phyloP scores from a whole-genome alignment of 208 protist species.

The Trypanosoma lewisi region DNA sequence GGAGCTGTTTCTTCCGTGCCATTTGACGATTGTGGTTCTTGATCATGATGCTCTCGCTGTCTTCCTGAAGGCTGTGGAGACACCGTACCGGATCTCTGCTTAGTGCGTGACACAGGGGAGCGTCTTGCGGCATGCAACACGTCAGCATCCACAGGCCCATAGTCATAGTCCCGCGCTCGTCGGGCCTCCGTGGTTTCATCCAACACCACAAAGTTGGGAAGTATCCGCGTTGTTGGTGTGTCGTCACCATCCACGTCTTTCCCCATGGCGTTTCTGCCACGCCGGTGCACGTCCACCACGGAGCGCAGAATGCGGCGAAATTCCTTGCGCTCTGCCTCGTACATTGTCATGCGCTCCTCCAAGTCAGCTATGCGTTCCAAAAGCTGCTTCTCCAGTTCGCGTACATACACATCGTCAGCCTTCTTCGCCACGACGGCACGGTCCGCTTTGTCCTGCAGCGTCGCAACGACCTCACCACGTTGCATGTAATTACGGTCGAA shows the following conservation, averaged over 20 bases:
- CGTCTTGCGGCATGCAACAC: neutral
- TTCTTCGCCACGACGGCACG: conserved; percentile 44
- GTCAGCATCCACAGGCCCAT: neutral
- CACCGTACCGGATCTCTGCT: neutral
- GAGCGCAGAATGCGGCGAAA: conserved; percentile 57
- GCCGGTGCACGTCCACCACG: conserved; percentile 31
- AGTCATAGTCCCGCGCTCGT: neutral
- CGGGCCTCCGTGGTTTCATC: conserved; percentile 20
- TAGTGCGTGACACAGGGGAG: neutral
- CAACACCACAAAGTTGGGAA: neutral
- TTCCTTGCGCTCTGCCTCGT: conserved; percentile 71
- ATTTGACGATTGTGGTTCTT: neutral
- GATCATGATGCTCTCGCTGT: conserved; percentile 9
- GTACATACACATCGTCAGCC: conserved; percentile 53
- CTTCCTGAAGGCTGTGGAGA: neutral
- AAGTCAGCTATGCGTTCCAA: conserved; percentile 56
- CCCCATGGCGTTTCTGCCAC: neutral
- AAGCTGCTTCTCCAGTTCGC: conserved; percentile 45
- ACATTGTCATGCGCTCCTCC: conserved; percentile 73
- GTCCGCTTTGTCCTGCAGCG: conserved; percentile 60
- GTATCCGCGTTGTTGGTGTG: neutral
- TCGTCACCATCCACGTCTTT: neutral
- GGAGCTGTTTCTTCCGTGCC: neutral
- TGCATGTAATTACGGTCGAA: conserved; percentile 46
- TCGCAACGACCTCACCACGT: conserved; percentile 41